Percentiles rank a stretch among this genome's conserved stretches.
These are phyloP conservation scores for Areca catechu DNA, from an alignment of 176 grass and related monocot genomes.

Conservation along the genomic window DNA sequence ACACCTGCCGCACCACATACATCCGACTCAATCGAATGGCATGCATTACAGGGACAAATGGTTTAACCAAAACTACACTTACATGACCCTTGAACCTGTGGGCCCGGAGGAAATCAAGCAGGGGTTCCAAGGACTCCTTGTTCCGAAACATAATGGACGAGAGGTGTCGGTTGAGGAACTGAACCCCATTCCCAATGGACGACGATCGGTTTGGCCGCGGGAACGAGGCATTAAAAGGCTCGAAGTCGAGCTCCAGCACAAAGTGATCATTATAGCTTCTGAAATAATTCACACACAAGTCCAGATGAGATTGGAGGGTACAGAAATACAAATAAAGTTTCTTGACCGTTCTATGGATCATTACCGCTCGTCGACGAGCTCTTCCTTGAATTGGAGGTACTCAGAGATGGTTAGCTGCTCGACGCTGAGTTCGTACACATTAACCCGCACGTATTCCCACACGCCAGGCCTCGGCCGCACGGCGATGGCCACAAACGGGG, in stretches of 20 bases:
- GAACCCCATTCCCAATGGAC: constrained; percentile 94
- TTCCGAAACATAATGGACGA: constrained; percentile 94
- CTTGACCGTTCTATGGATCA: background rate
- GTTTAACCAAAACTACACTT: constrained; percentile 8
- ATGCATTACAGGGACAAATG: no score
- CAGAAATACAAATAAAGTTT: no score
- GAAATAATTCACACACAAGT: background rate
- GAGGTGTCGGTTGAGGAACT: constrained; percentile 85
- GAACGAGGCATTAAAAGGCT: constrained; percentile 82
- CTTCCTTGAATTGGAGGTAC: constrained; percentile 88
- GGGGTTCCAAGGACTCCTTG: constrained; percentile 80
- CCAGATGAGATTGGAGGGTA: no score
- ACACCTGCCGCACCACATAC: constrained; percentile 36
- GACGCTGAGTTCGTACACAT: constrained; percentile 87
- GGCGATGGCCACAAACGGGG: constrained; percentile 93
- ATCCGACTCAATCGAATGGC: no score
- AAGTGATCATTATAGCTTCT: constrained; percentile 36
- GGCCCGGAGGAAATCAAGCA: constrained; percentile 85
- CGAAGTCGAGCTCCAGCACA: constrained; percentile 81
- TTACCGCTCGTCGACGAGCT: constrained; percentile 71
- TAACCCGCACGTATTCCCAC: constrained; percentile 90
- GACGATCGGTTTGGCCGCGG: constrained; percentile 68
- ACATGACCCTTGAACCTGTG: constrained; percentile 81
- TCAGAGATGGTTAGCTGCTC: constrained; percentile 75
- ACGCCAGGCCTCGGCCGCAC: constrained; percentile 89